Percentiles rank a stretch among this genome's conserved stretches.
Evolutionary conservation across 2,329 filamentous ascomycete genomes (phyloP).

Genomic region (Orbilia blumenaviensis): DNA sequence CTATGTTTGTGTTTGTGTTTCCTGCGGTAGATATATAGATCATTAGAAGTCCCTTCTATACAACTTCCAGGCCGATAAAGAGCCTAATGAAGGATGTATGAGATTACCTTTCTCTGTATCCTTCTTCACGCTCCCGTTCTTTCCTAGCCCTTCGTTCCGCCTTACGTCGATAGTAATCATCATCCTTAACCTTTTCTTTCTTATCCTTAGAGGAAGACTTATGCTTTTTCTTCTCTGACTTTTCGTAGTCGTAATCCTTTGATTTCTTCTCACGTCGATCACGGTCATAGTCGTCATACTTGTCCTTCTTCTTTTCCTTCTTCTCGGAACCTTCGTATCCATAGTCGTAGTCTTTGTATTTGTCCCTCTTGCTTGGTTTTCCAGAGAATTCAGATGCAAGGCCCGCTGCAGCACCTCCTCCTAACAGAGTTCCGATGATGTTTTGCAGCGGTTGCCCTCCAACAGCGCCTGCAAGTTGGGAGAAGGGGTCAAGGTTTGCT

Average conservation of each 20-base stretch:
- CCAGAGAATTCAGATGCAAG: conserved; percentile 23
- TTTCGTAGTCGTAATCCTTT: conserved; percentile 47
- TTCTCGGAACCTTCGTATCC: conserved; percentile 34
- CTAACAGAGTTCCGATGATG: conserved; percentile 54
- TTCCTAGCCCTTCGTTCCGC: conserved; percentile 39
- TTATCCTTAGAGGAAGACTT: conserved; percentile 49
- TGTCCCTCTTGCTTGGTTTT: conserved; percentile 39
- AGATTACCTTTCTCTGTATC: conserved; percentile 32
- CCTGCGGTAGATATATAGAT: neutral
- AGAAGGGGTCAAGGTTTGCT: conserved; percentile 50
- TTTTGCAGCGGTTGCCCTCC: conserved; percentile 54
- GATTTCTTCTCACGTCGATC: conserved; percentile 40
- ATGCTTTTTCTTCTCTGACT: conserved; percentile 46
- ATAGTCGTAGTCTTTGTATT: conserved; percentile 43
- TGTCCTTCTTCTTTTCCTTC: conserved; percentile 49
- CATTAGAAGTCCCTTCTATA: neutral
- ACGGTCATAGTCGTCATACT: conserved; percentile 45
- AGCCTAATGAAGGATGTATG: neutral
- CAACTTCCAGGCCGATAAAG: neutral
- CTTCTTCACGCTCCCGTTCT: conserved; percentile 35
- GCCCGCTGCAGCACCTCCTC: conserved; percentile 41
- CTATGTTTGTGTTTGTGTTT: conserved; percentile 36
- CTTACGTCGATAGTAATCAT: conserved; percentile 52
- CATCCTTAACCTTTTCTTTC: conserved; percentile 52
- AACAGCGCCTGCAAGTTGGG: conserved; percentile 52